These are phyloP conservation scores for Pseudomassariella vexata DNA, from an alignment of 2,329 filamentous ascomycete genomes.

Conservation along the genomic window DNA sequence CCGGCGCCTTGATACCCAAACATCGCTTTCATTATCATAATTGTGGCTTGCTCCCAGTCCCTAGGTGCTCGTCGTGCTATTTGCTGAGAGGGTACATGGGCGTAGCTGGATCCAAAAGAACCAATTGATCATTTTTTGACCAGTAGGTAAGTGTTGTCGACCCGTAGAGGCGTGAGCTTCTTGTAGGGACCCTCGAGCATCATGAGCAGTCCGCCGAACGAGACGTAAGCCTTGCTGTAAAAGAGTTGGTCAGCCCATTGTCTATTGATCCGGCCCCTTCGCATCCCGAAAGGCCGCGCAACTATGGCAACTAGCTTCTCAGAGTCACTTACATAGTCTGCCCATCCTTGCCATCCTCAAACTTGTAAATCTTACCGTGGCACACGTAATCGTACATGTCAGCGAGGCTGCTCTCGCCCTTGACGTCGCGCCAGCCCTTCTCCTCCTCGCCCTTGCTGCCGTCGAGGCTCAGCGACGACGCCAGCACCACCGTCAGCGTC, in stretches of 20 bases:
- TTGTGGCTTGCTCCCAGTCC: too few species aligned
- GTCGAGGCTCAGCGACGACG: slow-evolving; percentile 80
- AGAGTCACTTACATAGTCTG: slow-evolving; percentile 70
- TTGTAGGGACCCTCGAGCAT: slow-evolving; percentile 91
- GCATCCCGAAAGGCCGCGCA: too few species aligned
- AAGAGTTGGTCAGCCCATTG: too few species aligned
- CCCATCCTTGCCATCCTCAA: slow-evolving; percentile 72
- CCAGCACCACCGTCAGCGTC: slow-evolving; percentile 72
- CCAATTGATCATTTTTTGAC: slow-evolving; percentile 70
- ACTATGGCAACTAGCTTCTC: too few species aligned
- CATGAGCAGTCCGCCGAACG: slow-evolving; percentile 87
- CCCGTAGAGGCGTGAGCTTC: slow-evolving; percentile 85
- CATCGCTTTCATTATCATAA: too few species aligned
- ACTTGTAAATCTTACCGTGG: slow-evolving; percentile 83
- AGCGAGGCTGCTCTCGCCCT: slow-evolving; percentile 56
- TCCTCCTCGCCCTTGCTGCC: slow-evolving; percentile 44
- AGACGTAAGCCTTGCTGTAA: slow-evolving; percentile 82
- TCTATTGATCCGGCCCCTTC: neutral
- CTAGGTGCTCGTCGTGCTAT: too few species aligned
- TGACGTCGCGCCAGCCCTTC: slow-evolving; percentile 76
- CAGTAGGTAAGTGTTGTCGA: slow-evolving; percentile 90
- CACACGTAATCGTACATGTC: slow-evolving; percentile 86
- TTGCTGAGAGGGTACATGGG: too few species aligned
- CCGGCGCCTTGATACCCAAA: slow-evolving; percentile 3
- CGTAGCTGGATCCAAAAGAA: too few species aligned